phyloP scores from a whole-genome alignment of 768 basidiomycete genomes.

The Russula lepida region DNA sequence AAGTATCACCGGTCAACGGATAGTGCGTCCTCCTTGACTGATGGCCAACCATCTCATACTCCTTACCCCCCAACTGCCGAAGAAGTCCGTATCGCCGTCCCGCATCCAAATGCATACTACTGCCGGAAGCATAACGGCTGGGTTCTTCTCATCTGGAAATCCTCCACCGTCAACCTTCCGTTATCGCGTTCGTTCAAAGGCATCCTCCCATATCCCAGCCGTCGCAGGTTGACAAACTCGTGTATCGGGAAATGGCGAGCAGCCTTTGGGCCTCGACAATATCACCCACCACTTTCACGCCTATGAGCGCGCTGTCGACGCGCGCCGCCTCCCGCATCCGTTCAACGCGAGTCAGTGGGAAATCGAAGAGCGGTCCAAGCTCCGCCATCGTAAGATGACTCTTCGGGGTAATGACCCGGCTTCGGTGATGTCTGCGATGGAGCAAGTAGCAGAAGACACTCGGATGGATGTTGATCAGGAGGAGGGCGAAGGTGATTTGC shows the following conservation, averaged over 20 bases:
- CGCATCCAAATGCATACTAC: constrained; percentile 78
- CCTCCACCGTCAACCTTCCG: constrained; percentile 52
- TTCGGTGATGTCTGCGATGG: constrained; percentile 6
- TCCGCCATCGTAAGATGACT: constrained; percentile 45
- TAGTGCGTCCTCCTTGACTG: constrained; percentile 10
- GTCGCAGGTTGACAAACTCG: constrained; percentile 40
- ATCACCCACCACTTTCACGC: constrained; percentile 77
- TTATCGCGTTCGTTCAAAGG: constrained; percentile 46
- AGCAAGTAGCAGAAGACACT: constrained; percentile 18
- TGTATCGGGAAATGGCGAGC: constrained; percentile 44
- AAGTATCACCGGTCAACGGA: constrained; percentile 4
- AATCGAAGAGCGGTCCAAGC: constrained; percentile 38
- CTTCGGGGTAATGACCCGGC: constrained; percentile 16
- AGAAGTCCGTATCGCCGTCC: constrained; percentile 60
- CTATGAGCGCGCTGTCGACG: constrained; percentile 62
- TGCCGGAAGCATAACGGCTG: constrained; percentile 78
- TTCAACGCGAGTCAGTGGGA: constrained; percentile 53
- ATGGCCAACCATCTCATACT: constrained; percentile 19
- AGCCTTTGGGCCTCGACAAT: constrained; percentile 41
- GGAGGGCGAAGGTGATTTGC: constrained; percentile 42
- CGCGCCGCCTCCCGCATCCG: constrained; percentile 57
- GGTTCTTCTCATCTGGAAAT: constrained; percentile 67
- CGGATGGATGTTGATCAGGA: constrained; percentile 26
- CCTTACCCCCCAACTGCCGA: constrained; percentile 43
- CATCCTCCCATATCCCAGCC: constrained; percentile 44